Evolutionary conservation across 2,329 filamentous ascomycete species (phyloP).

Genomic region (Tolypocladium guangdongense): DNA sequence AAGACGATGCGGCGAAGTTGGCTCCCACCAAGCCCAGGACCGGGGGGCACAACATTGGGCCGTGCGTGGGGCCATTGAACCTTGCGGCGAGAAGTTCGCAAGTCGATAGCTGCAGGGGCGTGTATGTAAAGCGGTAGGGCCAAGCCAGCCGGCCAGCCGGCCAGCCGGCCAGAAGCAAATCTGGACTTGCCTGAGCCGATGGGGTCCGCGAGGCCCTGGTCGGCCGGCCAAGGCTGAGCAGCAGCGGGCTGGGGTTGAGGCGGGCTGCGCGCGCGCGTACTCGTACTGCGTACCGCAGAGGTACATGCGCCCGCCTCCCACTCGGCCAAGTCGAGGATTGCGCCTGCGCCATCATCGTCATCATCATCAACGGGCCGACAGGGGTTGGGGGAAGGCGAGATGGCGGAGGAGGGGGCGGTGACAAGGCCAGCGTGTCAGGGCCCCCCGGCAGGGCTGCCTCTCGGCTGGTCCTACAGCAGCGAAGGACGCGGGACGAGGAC

Average conservation of each 20-base stretch:
- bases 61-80: constrained; percentile 9
- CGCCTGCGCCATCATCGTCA: neutral
- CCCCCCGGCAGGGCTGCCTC: neutral
- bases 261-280: neutral
- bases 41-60: constrained; percentile 9
- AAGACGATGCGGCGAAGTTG: constrained; percentile 8
- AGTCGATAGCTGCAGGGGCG: neutral
- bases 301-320: too few species aligned
- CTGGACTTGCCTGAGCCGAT: neutral
- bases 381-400: neutral
- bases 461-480: neutral
- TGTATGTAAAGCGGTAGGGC: neutral
- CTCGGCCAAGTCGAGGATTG: neutral
- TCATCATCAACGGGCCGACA: neutral
- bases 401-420: constrained; percentile 1
- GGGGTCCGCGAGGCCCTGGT: neutral
- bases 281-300: neutral
- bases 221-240: neutral
- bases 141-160: neutral
- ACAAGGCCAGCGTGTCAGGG: neutral
- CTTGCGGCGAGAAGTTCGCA: neutral
- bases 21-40: constrained; percentile 6
- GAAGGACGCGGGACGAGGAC: neutral
- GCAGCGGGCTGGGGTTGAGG: neutral
- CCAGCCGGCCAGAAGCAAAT: neutral